A percentile compares a stretch with the other conserved stretches of the same genome.
Evolutionary conservation across 208 protist genomes (phyloP).

Genomic region (Spongospora subterranea): DNA sequence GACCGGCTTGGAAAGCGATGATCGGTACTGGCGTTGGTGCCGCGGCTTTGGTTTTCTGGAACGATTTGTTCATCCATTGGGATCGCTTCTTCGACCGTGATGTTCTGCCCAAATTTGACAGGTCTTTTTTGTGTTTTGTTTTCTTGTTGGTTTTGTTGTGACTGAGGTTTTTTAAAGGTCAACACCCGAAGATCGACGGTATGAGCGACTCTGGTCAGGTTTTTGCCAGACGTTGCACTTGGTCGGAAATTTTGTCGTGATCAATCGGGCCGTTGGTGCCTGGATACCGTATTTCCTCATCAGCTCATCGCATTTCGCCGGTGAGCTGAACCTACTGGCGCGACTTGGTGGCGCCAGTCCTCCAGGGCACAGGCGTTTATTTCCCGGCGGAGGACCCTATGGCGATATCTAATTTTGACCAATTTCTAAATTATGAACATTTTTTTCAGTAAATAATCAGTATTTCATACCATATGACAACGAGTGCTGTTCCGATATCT

Average conservation of each 20-base stretch:
- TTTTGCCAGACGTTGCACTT: neutral
- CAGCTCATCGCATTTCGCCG: conserved; percentile 1
- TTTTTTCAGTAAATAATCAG: too few species aligned
- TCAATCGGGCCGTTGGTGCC: neutral
- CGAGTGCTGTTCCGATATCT: too few species aligned
- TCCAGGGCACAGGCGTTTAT: neutral
- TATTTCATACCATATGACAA: too few species aligned
- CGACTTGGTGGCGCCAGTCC: neutral
- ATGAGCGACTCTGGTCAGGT: neutral
- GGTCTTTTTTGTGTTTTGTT: neutral
- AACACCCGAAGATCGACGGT: neutral
- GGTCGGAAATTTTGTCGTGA: neutral
- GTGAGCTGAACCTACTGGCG: neutral
- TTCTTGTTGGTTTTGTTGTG: neutral
- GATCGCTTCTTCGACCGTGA: neutral
- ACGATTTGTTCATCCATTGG: neutral
- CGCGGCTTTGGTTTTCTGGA: neutral
- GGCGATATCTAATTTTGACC: neutral
- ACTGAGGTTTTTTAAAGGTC: neutral
- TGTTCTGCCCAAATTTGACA: neutral
- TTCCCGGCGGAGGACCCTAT: neutral
- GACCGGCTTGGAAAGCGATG: neutral
- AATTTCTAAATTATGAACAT: neutral
- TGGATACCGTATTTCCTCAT: neutral
- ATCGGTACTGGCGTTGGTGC: neutral